These are phyloP conservation scores for Auriscalpium microsporum DNA, from an alignment of 768 basidiomycete species.

Conservation along the genomic window DNA sequence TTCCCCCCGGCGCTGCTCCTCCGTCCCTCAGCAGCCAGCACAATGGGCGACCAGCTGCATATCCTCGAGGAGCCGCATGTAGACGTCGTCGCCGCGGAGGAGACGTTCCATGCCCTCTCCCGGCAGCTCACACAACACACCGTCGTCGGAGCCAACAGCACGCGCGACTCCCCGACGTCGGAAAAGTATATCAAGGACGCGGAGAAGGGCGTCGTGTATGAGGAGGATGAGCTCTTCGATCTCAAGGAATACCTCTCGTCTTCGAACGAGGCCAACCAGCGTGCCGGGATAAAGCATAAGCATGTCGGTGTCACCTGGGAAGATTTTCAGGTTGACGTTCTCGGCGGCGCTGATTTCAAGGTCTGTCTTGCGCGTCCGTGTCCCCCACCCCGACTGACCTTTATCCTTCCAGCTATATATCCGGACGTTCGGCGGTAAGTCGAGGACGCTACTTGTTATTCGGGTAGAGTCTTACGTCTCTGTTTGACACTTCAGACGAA, in stretches of 20 bases:
- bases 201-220: slow-evolving; percentile 34
- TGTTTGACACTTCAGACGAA: slow-evolving; percentile 4
- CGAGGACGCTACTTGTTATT: too few relatives aligned
- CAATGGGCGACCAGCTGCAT: not conserved
- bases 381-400: not conserved
- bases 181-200: slow-evolving; percentile 20
- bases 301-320: slow-evolving; percentile 75
- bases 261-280: slow-evolving; percentile 59
- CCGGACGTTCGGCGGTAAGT: slow-evolving; percentile 52
- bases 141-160: not conserved
- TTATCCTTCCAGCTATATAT: slow-evolving; percentile 41
- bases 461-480: not conserved
- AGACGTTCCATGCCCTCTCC: slow-evolving; percentile 7
- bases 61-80: not conserved
- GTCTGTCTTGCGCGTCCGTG: slow-evolving; percentile 22
- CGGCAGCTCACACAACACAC: slow-evolving; percentile 11
- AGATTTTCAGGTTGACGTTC: slow-evolving; percentile 54
- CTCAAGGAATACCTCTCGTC: slow-evolving; percentile 63
- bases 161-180: not conserved
- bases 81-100: slow-evolving; percentile 6
- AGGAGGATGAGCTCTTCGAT: slow-evolving; percentile 40
- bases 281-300: slow-evolving; percentile 67
- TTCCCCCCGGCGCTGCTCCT: too few relatives aligned
- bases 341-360: slow-evolving; percentile 54
- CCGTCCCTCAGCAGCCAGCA: too few relatives aligned